Conservation (phyloP, 1,139 yeast species). For the Zygoascus meyerae region DNA sequence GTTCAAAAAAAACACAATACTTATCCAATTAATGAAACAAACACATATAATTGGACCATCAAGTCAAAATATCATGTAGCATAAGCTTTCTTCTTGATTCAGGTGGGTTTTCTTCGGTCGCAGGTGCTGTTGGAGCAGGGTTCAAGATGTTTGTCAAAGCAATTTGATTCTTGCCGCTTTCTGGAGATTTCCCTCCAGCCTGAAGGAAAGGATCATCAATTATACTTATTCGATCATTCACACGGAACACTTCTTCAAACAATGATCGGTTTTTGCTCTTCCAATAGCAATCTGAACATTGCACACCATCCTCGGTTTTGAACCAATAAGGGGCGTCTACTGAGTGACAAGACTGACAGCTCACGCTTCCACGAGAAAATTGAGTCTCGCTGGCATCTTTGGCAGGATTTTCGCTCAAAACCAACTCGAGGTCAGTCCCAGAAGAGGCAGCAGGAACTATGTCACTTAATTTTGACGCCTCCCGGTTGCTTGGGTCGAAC, state of each 20-base stretch:
- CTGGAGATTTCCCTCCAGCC: background rate
- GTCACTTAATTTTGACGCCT: background rate
- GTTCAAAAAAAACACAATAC: no score
- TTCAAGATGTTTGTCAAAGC: slow-evolving; percentile 12
- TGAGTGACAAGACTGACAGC: slow-evolving; percentile 18
- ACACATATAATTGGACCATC: background rate
- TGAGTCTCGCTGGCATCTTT: slow-evolving; percentile 3
- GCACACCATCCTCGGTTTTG: slow-evolving; percentile 6
- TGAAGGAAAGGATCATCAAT: slow-evolving; percentile 6
- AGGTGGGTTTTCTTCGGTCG: background rate
- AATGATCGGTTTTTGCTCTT: slow-evolving; percentile 12
- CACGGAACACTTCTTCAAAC: slow-evolving; percentile 13
- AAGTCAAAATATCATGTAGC: slow-evolving; percentile 13
- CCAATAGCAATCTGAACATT: slow-evolving; percentile 18
- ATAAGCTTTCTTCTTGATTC: slow-evolving; percentile 5
- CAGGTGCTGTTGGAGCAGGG: slow-evolving; percentile 11
- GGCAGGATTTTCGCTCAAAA: background rate
- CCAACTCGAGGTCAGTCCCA: slow-evolving; percentile 5
- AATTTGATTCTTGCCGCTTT: no score
- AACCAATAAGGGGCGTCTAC: slow-evolving; percentile 21
- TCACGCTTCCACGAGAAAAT: slow-evolving; percentile 1
- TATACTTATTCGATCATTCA: background rate
- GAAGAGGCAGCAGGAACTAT: background rate
- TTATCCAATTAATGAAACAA: no score
- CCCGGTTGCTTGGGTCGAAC: slow-evolving; percentile 10